These are phyloP conservation scores for Talaromyces funiculosus DNA, from an alignment of 2,329 filamentous ascomycete species.

Conservation along the genomic window DNA sequence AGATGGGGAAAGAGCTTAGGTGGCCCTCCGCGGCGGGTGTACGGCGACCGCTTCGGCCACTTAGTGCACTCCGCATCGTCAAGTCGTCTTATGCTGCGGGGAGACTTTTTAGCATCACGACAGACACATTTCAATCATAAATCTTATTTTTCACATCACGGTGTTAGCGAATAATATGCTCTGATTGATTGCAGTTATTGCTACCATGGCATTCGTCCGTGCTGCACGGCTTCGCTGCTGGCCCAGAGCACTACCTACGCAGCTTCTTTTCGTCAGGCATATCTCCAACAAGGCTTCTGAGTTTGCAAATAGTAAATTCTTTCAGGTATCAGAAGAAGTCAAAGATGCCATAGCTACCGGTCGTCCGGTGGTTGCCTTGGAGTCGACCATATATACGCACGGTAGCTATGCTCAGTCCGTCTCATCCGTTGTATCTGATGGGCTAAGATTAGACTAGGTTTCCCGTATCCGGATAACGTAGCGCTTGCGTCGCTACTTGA, in stretches of 20 bases:
- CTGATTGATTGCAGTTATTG: not conserved
- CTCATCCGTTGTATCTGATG: not conserved
- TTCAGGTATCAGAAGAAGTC: constrained; percentile 77
- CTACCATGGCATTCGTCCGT: constrained; percentile 1
- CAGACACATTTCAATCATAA: not conserved
- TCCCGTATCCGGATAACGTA: constrained; percentile 65
- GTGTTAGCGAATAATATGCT: not conserved
- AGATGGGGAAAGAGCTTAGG: constrained; percentile 29
- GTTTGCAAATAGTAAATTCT: constrained; percentile 43
- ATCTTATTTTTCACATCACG: not conserved
- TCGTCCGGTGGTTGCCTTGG: constrained; percentile 82
- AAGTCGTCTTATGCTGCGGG: constrained; percentile 13
- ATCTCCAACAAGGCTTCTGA: constrained; percentile 24
- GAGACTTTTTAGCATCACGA: not conserved
- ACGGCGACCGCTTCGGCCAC: constrained; percentile 33
- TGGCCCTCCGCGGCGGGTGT: constrained; percentile 28
- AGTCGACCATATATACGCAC: constrained; percentile 97
- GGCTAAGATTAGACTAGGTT: constrained; percentile 44
- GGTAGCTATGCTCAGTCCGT: constrained; percentile 42
- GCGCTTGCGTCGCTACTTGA: constrained; percentile 76
- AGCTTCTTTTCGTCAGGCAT: constrained; percentile 3
- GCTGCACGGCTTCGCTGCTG: constrained; percentile 7
- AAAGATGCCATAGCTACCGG: constrained; percentile 66
- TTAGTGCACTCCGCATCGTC: constrained; percentile 25
- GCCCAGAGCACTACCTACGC: not conserved